Base-by-base conservation (phyloP, 345 rosid species). In the Eucalyptus victrix region DNA sequence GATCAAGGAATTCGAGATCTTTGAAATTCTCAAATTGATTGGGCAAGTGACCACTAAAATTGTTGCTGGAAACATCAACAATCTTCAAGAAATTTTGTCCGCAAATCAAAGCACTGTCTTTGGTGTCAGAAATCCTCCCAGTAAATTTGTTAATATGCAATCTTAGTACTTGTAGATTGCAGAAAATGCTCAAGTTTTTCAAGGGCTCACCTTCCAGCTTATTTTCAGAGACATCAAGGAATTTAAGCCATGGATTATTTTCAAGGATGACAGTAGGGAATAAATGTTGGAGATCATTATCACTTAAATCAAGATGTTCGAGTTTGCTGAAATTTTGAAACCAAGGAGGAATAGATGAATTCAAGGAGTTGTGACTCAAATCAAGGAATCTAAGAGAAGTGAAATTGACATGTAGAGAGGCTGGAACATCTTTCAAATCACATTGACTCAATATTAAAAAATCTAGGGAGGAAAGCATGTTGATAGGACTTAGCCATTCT, bases 171-270 rank as follows among this genome's bases (percentile, higher is more conserved):
- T 8, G 76, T 15, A n/a, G 10, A n/a, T 65, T 65, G 76, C 40
- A 65, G 2, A 65, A 65, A 0, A n/a, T 65, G 76, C 76, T 7
- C 12, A 65, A n/a, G 1, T 65, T 65, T 65, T 65, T 15, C 76
- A 65, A 4, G 1, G 16, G 37, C 0, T n/a, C 40, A 65, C 72
- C 21, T 65, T 65, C 12, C 0, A 65, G 0, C 21, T 15, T 0
- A 65, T n/a, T 65, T 65, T 1, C 1, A n/a, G 6, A 7, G 76
- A n/a, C 76, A 8, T 65, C 19, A 4, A 65, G 6, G 37, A 65
- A 65, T n/a, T 11, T n/a, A 65, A 65, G 76, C 76, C 40, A 30
- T 0, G 19, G 40, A 65, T 2, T 65, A 2, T 65, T 65, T 65
- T n/a, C 37, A 65, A n/a, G 37, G 76, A 65, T 16, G 76, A 65